Conservation (phyloP, 257 asterid species). For the Agastache rugosa region DNA sequence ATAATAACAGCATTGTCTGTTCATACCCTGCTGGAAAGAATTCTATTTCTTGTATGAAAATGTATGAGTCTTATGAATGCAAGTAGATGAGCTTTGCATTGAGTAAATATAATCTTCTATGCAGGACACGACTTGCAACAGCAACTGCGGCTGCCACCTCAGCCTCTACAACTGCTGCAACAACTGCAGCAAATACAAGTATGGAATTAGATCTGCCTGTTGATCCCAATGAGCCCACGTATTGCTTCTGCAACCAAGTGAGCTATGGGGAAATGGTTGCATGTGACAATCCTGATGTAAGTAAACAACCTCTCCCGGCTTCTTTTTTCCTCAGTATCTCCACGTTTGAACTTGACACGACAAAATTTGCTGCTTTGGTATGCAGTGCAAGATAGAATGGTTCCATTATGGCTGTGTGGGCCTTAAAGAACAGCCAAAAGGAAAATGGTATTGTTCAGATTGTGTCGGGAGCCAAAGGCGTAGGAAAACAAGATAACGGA, state of each 20-base stretch:
- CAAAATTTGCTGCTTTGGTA: slow-evolving; percentile 3
- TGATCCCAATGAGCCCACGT: slow-evolving; percentile 97
- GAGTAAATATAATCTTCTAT: slow-evolving; percentile 17
- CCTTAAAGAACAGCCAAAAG: slow-evolving; percentile 91
- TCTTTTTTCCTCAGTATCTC: background rate
- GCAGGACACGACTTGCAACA: slow-evolving; percentile 83
- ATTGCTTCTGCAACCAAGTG: slow-evolving; percentile 97
- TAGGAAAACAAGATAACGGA: slow-evolving; percentile 54
- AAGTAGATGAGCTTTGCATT: background rate
- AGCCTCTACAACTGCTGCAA: slow-evolving; percentile 52
- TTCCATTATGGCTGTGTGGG: slow-evolving; percentile 95
- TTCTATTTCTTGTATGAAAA: background rate
- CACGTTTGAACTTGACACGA: slow-evolving; percentile 6
- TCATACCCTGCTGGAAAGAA: background rate
- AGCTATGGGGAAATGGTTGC: slow-evolving; percentile 99
- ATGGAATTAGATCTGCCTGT: slow-evolving; percentile 94
- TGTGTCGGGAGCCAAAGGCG: slow-evolving; percentile 79
- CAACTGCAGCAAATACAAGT: slow-evolving; percentile 57
- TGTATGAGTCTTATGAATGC: background rate
- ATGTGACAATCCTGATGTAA: slow-evolving; percentile 89
- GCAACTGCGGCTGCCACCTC: slow-evolving; percentile 55
- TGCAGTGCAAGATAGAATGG: slow-evolving; percentile 99
- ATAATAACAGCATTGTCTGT: background rate
- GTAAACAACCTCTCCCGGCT: slow-evolving; percentile 20
- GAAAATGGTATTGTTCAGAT: slow-evolving; percentile 94